Evolutionary conservation across 2,329 filamentous ascomycete genomes (phyloP).

Genomic region (Microcera coccophila): DNA sequence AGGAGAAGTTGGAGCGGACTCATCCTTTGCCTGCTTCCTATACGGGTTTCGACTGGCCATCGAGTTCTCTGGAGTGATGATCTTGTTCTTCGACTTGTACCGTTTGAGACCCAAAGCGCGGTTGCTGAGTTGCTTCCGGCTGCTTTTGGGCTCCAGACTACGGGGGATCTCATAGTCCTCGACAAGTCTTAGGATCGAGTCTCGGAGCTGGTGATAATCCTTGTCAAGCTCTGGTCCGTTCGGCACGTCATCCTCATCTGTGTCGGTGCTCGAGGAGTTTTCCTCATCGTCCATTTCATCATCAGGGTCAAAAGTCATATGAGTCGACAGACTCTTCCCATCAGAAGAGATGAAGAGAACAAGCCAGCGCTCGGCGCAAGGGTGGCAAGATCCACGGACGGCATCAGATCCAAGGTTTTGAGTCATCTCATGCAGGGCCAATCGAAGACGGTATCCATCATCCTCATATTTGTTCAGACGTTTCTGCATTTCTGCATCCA

Average conservation of each 20-base stretch:
- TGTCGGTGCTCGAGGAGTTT: conserved; percentile 57
- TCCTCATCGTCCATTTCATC: conserved; percentile 64
- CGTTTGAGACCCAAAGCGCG: conserved; percentile 59
- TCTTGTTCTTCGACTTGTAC: conserved; percentile 57
- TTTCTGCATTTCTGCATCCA: conserved; percentile 42
- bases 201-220: conserved; percentile 75
- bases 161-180: conserved; percentile 78
- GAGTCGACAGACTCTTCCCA: conserved; percentile 64
- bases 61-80: conserved; percentile 48
- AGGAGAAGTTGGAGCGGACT: conserved; percentile 7
- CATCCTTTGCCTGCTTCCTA: conserved; percentile 33
- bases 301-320: conserved; percentile 69
- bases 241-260: conserved; percentile 58
- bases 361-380: conserved; percentile 78
- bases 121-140: conserved; percentile 66
- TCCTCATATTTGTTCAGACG: conserved; percentile 55
- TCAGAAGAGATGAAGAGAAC: conserved; percentile 74
- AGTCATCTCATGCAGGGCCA: conserved; percentile 67
- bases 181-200: conserved; percentile 75
- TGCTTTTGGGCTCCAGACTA: conserved; percentile 56
- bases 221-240: conserved; percentile 64
- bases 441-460: conserved; percentile 61
- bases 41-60: conserved; percentile 59
- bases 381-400: conserved; percentile 66
- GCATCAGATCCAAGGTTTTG: conserved; percentile 61